Base-by-base conservation (phyloP, 73 alveolate genomes). In the Durusdinium trenchii region DNA sequence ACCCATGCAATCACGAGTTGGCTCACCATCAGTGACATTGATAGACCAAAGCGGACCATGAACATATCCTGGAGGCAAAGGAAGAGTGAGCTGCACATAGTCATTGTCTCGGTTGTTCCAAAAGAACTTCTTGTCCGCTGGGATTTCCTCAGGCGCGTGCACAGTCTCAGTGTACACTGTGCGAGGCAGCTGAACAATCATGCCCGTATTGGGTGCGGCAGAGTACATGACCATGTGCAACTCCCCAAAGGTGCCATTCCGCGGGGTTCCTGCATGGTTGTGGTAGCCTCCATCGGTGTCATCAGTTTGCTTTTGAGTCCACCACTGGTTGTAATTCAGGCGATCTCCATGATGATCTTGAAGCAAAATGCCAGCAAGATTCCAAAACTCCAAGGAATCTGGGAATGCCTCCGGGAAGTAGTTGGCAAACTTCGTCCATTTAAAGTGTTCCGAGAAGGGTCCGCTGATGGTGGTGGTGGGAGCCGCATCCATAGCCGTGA, bases 221-320 rank as follows among this genome's bases (percentile, higher is more conserved):
- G 73, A 60, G 73, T 60, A 60, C 73, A 60, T 60, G 73, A 60
- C 73, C 73, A 60, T 60, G 73, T 60, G 73, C 73, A 60, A 35
- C 73, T 60, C 73, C 18, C 73, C 73, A 60, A 60, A 60, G 30
- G 73, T 60, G 36, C 18, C 18, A 60, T 60, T 60, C 30, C 73
- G 36, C 36, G 73, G 73, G 30, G 73, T 3, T 26, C 73, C 73
- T 23, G 73, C 73, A 35, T 60, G 73, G 73, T 60, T 60, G 73
- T 60, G 73, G 73, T 60, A 60, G 36, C 73, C 73, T 60, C 73
- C 73, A 60, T 60, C 73, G 30, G 73, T 60, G 73, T 35, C 30
- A 60, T 60, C 73, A 60, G 30, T 60, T 35, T 60, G 73, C 18
- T 35, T 60, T 60, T 60, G 73, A 60, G 73, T 60, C 73, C 73